Conservation (phyloP, 2,329 filamentous ascomycete species). For the Fusarium heterosporum region DNA sequence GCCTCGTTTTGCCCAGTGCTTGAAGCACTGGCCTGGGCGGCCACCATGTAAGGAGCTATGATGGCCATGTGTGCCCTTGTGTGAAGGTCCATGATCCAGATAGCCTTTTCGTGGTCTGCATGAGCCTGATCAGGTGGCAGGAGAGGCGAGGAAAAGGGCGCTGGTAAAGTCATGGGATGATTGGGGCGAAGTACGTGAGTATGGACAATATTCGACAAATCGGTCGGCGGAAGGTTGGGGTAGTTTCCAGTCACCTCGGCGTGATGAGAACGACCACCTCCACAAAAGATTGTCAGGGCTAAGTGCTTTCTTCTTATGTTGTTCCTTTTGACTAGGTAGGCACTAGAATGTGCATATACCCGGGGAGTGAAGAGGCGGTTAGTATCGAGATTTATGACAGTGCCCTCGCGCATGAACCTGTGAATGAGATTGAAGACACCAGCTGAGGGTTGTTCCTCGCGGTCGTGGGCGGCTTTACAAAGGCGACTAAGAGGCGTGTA, state of each 20-base stretch:
- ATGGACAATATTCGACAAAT: too few species aligned
- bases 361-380: not conserved
- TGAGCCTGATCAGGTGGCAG: too few species aligned
- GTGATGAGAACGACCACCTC: not conserved
- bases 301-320: not conserved
- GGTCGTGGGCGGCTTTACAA: not conserved
- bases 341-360: constrained; percentile 4
- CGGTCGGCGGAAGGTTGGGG: too few species aligned
- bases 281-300: not conserved
- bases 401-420: not conserved
- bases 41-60: not conserved
- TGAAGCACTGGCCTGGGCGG: not conserved
- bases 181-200: too few species aligned
- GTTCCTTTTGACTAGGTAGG: not conserved
- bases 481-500: not conserved
- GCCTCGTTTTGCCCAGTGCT: not conserved
- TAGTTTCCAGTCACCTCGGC: not conserved
- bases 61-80: too few species aligned
- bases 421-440: not conserved
- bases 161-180: too few species aligned
- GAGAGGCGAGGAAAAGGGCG: too few species aligned
- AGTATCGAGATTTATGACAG: constrained; percentile 11
- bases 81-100: too few species aligned
- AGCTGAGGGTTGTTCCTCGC: not conserved
- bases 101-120: too few species aligned